Base-by-base conservation (phyloP, 2,329 filamentous ascomycete genomes). In the Ceratocystis smalleyi region DNA sequence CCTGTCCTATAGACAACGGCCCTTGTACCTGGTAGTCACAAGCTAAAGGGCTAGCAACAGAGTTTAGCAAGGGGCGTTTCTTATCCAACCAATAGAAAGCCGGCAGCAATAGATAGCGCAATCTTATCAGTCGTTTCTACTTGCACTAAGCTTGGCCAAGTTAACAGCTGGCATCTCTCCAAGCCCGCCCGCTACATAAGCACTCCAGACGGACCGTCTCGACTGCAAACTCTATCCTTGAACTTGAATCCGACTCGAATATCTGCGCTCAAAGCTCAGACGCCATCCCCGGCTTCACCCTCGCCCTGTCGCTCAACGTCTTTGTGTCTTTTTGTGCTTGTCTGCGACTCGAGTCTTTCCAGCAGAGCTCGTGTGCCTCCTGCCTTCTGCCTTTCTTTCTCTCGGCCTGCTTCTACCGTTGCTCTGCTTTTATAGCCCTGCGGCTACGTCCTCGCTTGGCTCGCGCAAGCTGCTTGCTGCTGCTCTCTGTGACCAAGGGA, bases 121-220 rank as follows among this genome's bases (percentile, higher is more conserved):
- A 19, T 15, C 61, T 45, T 59, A 64, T 45, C 62, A 32, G 24
- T 45, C 17, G n/a, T 32, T 40, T 32, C 19, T 22, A 60, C 57
- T 60, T 43, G 10, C 15, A 60, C 30, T 60, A 51, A 30, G 60
- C 59, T 47, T 22, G 51, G 49, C 27, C 27, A 35, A 22, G 64
- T 63, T 63, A 63, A 63, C 64, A 65, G 61, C 64, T 63, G 64
- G 60, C 64, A 63, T 65, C 51, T 65, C 35, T 40, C 35, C 1
- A 40, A 40, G 10, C 10, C 35, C 35, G 10, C 10, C 35, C 35
- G 12, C 64, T 32, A 57, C 35, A 57, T 30, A 57, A 57, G 15
- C 54, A 15, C 17, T n/a, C 12, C 5, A 32, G 54, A 35, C 27
- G 54, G 22, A 51, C 47, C 47, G 47, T 51, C n/a, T 51, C 32